Base-by-base conservation (phyloP, 2,329 filamentous ascomycete species). In the Ophiosphaerella herpotricha region DNA sequence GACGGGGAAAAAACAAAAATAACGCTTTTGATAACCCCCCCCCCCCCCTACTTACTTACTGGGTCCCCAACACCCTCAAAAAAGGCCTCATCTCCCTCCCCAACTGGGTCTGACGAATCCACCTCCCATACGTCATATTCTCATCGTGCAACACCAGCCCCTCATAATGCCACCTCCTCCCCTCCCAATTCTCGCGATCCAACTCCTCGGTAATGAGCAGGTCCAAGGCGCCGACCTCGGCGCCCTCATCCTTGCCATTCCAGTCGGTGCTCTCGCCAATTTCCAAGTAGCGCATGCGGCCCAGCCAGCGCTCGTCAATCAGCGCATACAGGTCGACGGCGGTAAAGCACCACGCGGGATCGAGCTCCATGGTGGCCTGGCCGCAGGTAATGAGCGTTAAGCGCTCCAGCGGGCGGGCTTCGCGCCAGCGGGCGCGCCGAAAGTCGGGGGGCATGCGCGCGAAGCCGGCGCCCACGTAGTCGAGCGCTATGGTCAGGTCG, bases 381-480 rank as follows among this genome's bases (percentile, higher is more conserved):
- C 74, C 74, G 4, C 68, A 74, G 21, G 71, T 72, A 0, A 75
- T 72, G 13, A 79, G 65, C 13, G 74, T 72, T 7, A 79, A 66
- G 0, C 48, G 61, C 31, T 71, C 63, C 2, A 79, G 60, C 1
- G 74, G 67, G 21, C 71, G 68, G 5, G 67, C 50, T 4, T 58
- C 44, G 7, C 18, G 14, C 67, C 65, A 70, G 14, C 45, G 48
- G 0, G 24, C 21, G 0, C 58, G 37, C 0, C 43, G 33, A 43
- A 61, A 70, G 16, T 52, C 52, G 0, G 21, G 3, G 0, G 66
- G 66, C 52, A 63, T 56, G 24, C 57, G 40, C 4, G 59, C 74
- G 55, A 79, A 77, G 36, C 74, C 53, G 7, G 66, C 57, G 68
- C 75, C 63, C 43, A 80, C 75, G 63, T 79, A 80, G 52, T 80